phyloP scores from a whole-genome alignment of 2,329 filamentous ascomycete genomes.

The Magnaporthales sp. region DNA sequence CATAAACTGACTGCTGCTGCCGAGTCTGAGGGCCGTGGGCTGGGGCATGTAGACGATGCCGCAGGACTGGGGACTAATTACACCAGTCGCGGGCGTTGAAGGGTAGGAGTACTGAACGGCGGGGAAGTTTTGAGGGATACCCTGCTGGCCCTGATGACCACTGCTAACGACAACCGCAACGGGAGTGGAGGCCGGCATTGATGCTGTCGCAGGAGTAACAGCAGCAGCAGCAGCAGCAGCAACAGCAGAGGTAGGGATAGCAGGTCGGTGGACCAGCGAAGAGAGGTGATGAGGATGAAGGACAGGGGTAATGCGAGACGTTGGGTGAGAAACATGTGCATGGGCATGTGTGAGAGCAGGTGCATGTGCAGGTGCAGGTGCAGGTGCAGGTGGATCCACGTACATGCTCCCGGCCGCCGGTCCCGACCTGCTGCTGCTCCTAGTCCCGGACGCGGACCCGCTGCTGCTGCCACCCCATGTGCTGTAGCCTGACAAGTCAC shows the following conservation, averaged over 20 bases:
- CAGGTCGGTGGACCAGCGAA: not conserved
- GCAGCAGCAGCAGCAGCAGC: not conserved
- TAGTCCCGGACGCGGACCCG: not conserved
- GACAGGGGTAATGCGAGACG: not conserved
- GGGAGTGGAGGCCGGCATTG: not conserved
- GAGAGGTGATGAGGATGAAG: not conserved
- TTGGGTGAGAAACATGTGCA: not conserved
- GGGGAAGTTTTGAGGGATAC: not conserved
- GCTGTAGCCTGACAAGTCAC: not conserved
- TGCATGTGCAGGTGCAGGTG: not conserved
- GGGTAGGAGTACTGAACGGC: not conserved
- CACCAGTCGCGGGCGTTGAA: not conserved
- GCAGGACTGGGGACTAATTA: not conserved
- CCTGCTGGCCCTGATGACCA: not conserved
- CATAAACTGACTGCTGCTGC: not conserved
- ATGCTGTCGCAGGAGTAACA: not conserved
- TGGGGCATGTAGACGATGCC: not conserved
- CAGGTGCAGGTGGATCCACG: not conserved
- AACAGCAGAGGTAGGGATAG: not conserved
- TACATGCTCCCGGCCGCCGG: conserved; percentile 2
- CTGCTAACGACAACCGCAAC: not conserved
- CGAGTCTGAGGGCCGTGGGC: not conserved
- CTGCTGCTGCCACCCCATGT: not conserved
- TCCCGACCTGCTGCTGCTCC: conserved; percentile 1
- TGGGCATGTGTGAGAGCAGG: not conserved